Evolutionary conservation across 1,284 basidiomycete genomes (phyloP), one percentile per base, ranked within the genome.

Genomic region (Moesziomyces sp.): DNA sequence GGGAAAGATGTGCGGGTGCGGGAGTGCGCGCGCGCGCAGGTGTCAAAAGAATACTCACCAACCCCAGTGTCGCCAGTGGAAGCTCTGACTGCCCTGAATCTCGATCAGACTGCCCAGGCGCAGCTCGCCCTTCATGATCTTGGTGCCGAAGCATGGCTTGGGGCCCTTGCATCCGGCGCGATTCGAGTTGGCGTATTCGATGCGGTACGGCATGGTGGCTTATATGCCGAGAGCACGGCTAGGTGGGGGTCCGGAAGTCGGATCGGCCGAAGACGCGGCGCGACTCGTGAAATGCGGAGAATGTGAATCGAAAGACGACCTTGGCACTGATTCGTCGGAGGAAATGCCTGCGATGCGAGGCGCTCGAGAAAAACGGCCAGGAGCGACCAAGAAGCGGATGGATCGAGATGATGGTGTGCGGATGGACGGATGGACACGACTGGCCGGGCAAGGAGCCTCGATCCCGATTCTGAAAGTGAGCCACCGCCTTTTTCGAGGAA

Each of bases 151-250:
- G 85, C 93, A 96, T 65, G 93, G 93, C 85, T 91, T 91, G 40
- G 93, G 93, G 91, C 93, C 93, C 87, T 92, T 93, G 86, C 93
- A 96, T 83, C 90, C 90, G 23, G 93, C 87, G 58, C 93, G 88
- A 64, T 85, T 81, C 44, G 75, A 71, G n/a, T 58, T 45, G 18
- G 85, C 78, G 55, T 85, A 76, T 53, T 70, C 75, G 40, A 77
- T 24, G 44, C 76, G 55, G 54, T 79, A 81, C 3, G 79, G 77
- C 77, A 77, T 79, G 35, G 38, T 40, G 58, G 11, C 16, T 28
- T 28, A 18, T 11, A 0, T n/a, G 44, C 23, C 28, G 52, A 40
- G 44, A 23, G 33, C 38, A 33, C 26, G 24, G 46, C 26, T 42
- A 21, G 40, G 28, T 13, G 19, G n/a, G 8, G 35, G 16, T 18